Evolutionary conservation across 371 early-diverging fungal genomes (phyloP).

Genomic region (Umbelopsis sp.): DNA sequence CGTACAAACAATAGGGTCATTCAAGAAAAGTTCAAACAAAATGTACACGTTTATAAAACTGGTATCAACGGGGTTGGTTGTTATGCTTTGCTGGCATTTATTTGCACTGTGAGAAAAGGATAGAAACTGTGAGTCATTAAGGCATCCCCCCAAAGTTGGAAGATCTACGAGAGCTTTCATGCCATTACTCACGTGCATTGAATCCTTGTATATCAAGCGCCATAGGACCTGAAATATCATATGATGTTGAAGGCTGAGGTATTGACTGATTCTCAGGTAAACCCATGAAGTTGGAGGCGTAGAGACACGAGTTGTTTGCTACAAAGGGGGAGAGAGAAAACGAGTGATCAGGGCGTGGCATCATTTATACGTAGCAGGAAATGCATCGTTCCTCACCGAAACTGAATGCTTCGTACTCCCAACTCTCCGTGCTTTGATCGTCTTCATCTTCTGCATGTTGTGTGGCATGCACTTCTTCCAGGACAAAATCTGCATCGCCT

Average conservation of each 20-base stretch:
- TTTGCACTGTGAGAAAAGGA: not conserved
- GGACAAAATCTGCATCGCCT: slow-evolving; percentile 8
- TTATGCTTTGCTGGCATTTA: slow-evolving; percentile 2
- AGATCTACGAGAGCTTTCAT: not conserved
- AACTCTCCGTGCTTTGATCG: slow-evolving; percentile 14
- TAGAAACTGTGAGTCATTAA: no score
- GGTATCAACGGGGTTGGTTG: not conserved
- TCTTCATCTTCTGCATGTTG: slow-evolving; percentile 15
- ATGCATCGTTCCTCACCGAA: not conserved
- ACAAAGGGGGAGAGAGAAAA: not conserved
- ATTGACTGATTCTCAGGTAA: not conserved
- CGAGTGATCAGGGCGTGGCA: not conserved
- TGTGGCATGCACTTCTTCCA: not conserved
- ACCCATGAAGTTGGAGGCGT: not conserved
- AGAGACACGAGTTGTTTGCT: slow-evolving; percentile 5
- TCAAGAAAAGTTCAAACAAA: no score
- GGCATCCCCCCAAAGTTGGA: not conserved
- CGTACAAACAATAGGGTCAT: no score
- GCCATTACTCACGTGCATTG: slow-evolving; percentile 11
- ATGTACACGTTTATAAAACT: not conserved
- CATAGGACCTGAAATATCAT: not conserved
- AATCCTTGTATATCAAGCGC: slow-evolving; percentile 11
- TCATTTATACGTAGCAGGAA: not conserved
- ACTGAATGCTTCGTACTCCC: not conserved
- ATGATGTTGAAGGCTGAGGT: slow-evolving; percentile 8